Evolutionary conservation across 306 rosid species (phyloP), one percentile per base, ranked within the genome.

Genomic region (Crotalaria pallida): DNA sequence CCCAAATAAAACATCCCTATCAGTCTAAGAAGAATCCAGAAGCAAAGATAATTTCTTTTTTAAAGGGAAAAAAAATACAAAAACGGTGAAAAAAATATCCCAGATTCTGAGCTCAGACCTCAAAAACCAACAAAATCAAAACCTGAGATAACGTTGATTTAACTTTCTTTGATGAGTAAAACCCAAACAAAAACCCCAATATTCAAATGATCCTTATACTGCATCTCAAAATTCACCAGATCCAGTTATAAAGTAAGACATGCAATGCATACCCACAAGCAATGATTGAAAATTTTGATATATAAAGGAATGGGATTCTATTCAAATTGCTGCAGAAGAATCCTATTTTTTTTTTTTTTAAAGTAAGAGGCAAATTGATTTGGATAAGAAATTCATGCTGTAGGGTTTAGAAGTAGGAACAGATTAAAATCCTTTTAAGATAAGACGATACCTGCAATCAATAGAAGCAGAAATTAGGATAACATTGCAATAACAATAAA

Each of bases 181-280:
- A 72, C 22, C 22, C n/a, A 29, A 38, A 50, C 13, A 44, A 61
- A 59, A 75, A 60, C 43, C 38, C 16, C 45, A 38, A 74, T 62
- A 36, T 49, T 55, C 36, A 77, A 73, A 26, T 71, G 76, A 21
- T 74, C 74, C 41, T 23, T 17, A 69, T 0, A 36, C 65, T 68
- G 50, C 33, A 65, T 48, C 41, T 21, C 51, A 24, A 23, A 71
- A 83, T 73, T 80, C 77, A 40, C 63, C 88, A 92, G 96, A 92
- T 92, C 96, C 96, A 48, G 31, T 11, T 53, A 82, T 50, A 53
- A 83, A 68, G 19, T 40, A 62, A 76, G 60, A 48, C 95, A 89
- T 92, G 92, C 87, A 89, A 79, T 68, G 51, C 41, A 60, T 69
- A 75, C 40, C 58, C 59, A 68, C n/a, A 34, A 45, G 29, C 22